phyloP scores from a whole-genome alignment of 2,329 filamentous ascomycete species.

The Penicillium capsulatum region DNA sequence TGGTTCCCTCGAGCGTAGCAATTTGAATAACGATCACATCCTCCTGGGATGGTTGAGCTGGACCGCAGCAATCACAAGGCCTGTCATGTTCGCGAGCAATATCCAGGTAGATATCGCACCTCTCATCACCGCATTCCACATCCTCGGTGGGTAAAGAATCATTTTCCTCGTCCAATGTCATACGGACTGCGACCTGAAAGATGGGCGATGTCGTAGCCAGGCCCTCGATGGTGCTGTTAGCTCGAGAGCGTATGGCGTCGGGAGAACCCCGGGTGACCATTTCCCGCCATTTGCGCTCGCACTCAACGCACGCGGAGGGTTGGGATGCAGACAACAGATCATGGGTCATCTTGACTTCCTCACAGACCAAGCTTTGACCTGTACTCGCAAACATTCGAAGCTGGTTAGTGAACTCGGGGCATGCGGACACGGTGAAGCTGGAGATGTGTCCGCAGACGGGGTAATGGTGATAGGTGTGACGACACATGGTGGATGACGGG shows the following conservation, averaged over 20 bases:
- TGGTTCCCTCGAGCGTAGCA: too few relatives aligned
- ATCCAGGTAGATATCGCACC: too few relatives aligned
- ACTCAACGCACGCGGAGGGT: slow-evolving; percentile 4
- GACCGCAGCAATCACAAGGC: too few relatives aligned
- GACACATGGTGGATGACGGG: slow-evolving; percentile 21
- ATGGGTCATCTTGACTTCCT: slow-evolving; percentile 7
- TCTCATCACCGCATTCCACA: too few relatives aligned
- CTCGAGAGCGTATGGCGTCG: background rate
- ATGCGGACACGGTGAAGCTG: slow-evolving; percentile 24
- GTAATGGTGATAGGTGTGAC: slow-evolving; percentile 27
- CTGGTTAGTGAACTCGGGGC: slow-evolving; percentile 18
- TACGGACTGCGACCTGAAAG: slow-evolving; percentile 6
- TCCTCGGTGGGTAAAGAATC: too few relatives aligned
- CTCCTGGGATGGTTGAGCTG: too few relatives aligned
- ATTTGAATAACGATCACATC: too few relatives aligned
- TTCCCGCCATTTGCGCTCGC: slow-evolving; percentile 6
- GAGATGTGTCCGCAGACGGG: slow-evolving; percentile 27
- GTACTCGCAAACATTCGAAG: slow-evolving; percentile 11
- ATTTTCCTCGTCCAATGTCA: slow-evolving; percentile 1
- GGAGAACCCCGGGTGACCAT: background rate
- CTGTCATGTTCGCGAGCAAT: too few relatives aligned
- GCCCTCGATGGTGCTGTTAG: slow-evolving; percentile 7
- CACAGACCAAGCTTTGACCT: slow-evolving; percentile 2
- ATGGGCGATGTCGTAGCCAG: background rate
- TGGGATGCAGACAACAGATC: slow-evolving; percentile 6